Percentiles rank a stretch among this genome's conserved stretches.
Conservation (phyloP, 768 basidiomycete species). For the Boletales sp. region DNA sequence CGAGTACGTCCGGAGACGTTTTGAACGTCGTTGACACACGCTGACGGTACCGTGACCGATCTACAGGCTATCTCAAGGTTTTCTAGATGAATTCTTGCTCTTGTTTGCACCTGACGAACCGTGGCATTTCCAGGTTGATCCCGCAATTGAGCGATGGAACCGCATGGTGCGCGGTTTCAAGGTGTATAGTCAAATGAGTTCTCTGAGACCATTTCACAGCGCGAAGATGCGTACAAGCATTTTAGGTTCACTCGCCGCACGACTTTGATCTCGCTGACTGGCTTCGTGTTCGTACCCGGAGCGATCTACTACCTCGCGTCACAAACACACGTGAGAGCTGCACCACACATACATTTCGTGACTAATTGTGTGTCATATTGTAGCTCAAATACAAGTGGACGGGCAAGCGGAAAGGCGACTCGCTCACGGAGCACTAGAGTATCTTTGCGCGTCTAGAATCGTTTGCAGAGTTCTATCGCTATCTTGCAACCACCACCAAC, state of each 20-base stretch:
- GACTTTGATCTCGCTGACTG: slow-evolving; percentile 57
- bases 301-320: slow-evolving; percentile 45
- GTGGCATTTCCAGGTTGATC: slow-evolving; percentile 36
- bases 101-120: neutral
- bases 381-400: slow-evolving; percentile 55
- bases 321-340: slow-evolving; percentile 35
- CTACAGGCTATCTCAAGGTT: slow-evolving; percentile 58
- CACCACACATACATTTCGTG: slow-evolving; percentile 17
- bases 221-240: slow-evolving; percentile 79
- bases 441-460: slow-evolving; percentile 45
- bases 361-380: slow-evolving; percentile 1
- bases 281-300: slow-evolving; percentile 63
- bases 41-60: slow-evolving; percentile 5
- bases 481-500: slow-evolving; percentile 84
- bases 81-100: neutral
- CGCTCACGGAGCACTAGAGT: slow-evolving; percentile 30
- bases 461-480: slow-evolving; percentile 88
- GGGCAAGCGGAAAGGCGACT: slow-evolving; percentile 47
- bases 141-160: slow-evolving; percentile 62
- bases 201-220: slow-evolving; percentile 38
- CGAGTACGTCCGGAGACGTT: slow-evolving; percentile 42
- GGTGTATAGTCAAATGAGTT: neutral
- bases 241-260: slow-evolving; percentile 78
- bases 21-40: neutral
- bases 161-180: slow-evolving; percentile 44